Base-by-base conservation (phyloP, 1,139 yeast genomes). In the Geotrichum australiense region DNA sequence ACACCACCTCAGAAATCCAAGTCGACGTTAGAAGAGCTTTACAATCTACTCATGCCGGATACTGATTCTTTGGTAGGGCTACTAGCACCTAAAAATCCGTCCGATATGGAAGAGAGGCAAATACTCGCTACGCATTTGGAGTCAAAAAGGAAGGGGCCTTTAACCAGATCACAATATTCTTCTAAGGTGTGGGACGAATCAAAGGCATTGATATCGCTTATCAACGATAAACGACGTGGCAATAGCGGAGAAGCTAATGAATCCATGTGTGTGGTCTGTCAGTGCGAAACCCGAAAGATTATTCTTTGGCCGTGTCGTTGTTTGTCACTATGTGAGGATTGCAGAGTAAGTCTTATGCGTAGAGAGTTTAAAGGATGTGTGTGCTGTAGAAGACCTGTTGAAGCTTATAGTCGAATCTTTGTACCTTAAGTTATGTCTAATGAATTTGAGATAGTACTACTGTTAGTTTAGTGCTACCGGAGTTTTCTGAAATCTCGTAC, bases 301-400 rank as follows among this genome's bases (percentile, higher is more conserved):
- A 78, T 87, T 12, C 68, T 91, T 2, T 87, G 96, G 96, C 97
- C 97, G 1, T 87, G 97, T 58, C 74, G 78, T 52, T 87, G 97
- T 59, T 75, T 87, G 50, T 87, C 95, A 0, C 69, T 87, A 6
- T 87, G 97, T 60, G 95, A 86, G 49, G 72, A 76, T 12, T 87
- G 97, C 56, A 70, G 96, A 19, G 65, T 79, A 23, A 74, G 83
- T n/a, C 67, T 87, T 43, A 89, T 86, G 2, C 65, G 79, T 19
- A 73, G 86, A 47, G 83, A 84, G 11, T 80, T 81, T 54, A 77
- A 75, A 45, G 81, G 82, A 1, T 87, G 97, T 61, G 93, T 86
- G 0, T 83, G 94, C 54, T 87, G 97, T 55, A 72, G 95, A 35
- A 67, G 79, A 21, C 73, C 73, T 15, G 94, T 87, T 2, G 78